phyloP scores from a whole-genome alignment of 1,284 basidiomycete genomes.

The Leccinum ambiguum region DNA sequence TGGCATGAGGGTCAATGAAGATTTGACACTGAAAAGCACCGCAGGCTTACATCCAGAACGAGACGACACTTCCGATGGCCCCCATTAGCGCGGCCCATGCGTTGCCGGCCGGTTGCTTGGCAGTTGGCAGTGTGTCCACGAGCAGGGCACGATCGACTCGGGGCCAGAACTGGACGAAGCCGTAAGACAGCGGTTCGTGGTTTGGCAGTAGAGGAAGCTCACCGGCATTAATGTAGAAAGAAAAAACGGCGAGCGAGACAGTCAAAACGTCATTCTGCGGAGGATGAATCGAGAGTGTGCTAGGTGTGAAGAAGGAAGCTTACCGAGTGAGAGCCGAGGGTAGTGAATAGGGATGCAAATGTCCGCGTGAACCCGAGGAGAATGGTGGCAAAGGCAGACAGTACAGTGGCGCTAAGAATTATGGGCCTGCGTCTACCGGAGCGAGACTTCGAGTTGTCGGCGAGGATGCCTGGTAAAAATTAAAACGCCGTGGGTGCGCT shows the following conservation, averaged over 20 bases:
- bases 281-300: background rate
- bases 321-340: conserved; percentile 37
- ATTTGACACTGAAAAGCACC: background rate
- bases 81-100: conserved; percentile 95
- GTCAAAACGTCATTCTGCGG: conserved; percentile 64
- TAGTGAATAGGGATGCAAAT: conserved; percentile 64
- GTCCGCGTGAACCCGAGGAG: conserved; percentile 83
- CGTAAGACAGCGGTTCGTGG: conserved; percentile 4
- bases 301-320: conserved; percentile 8
- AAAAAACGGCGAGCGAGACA: conserved; percentile 77
- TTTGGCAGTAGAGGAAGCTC: conserved; percentile 17
- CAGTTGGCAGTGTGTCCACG: conserved; percentile 67
- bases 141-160: conserved; percentile 74
- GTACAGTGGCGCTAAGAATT: conserved; percentile 71
- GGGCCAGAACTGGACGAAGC: conserved; percentile 62
- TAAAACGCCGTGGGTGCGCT: background rate
- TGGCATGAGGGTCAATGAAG: conserved; percentile 25
- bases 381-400: conserved; percentile 76
- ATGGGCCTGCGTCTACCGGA: conserved; percentile 86
- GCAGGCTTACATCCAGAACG: conserved; percentile 80
- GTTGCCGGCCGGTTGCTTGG: conserved; percentile 83
- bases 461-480: conserved; percentile 59
- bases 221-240: conserved; percentile 91
- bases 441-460: conserved; percentile 85
- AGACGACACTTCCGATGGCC: conserved; percentile 78